These are phyloP conservation scores for Euphorbia corollata DNA, from an alignment of 441 rosid genomes.

Conservation along the genomic window DNA sequence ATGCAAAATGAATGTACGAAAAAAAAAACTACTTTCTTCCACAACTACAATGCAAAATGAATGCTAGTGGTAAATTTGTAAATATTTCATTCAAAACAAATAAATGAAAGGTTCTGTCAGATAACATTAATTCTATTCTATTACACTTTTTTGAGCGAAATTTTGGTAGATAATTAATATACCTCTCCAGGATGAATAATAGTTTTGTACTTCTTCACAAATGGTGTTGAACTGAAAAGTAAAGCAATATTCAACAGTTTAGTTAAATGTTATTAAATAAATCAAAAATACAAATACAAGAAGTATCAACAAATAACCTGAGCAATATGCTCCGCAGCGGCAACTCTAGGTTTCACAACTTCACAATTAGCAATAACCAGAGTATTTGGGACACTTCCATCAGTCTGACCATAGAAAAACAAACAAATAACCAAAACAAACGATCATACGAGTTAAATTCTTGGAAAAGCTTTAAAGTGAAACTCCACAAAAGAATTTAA, in stretches of 20 bases:
- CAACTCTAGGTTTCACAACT: constrained; percentile 95
- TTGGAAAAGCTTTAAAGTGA: not conserved
- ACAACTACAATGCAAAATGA: not conserved
- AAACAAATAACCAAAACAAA: constrained; percentile 11
- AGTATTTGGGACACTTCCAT: constrained; percentile 97
- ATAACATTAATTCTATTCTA: not conserved
- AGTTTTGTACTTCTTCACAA: constrained; percentile 96
- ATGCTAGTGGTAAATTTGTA: not conserved
- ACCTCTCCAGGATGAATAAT: constrained; percentile 99
- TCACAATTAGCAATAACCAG: constrained; percentile 92
- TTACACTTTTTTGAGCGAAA: not conserved
- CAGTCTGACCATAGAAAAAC: constrained; percentile 51
- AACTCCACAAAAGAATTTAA: constrained; percentile 15
- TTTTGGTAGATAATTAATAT: constrained; percentile 9
- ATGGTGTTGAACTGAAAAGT: constrained; percentile 84
- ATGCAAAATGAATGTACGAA: not conserved
- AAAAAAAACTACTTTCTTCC: not conserved
- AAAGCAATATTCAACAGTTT: not conserved
- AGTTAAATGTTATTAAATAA: not conserved
- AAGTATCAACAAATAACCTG: constrained; percentile 47
- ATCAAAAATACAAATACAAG: not conserved
- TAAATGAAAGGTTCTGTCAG: not conserved
- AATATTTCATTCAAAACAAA: not conserved
- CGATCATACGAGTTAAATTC: not conserved
- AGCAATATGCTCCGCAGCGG: constrained; percentile 95